Base-by-base conservation (phyloP, 2,329 filamentous ascomycete species). In the Xylariaceae sp. region DNA sequence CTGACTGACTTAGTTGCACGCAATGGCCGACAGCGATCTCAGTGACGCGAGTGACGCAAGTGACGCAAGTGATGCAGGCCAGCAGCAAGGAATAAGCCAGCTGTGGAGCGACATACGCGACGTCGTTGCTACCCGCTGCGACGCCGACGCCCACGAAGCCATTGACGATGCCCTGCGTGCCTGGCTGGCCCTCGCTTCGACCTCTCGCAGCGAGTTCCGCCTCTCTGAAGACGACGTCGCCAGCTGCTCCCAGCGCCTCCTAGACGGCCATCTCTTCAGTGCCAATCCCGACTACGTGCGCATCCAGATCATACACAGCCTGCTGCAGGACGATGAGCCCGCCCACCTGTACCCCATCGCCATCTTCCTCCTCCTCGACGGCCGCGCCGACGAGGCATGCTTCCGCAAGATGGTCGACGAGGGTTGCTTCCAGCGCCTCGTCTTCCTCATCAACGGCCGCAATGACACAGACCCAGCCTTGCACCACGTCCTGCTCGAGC, bases 351-450 rank as follows among this genome's bases (percentile, higher is more conserved):
- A 95, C 67, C 78, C 90, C 52, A 89, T 95, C 52, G 81, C 86
- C 19, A 90, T 86, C 54, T 85, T 96, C 61, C 78, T 99, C 32
- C 81, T 97, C 18, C 86, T 92, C 61, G 91, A 97, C 68, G 94
- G 92, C 39, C 85, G 86, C 52, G 74, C 80, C 39, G 82, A 92
- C 66, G 90, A 95, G 63, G 70, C 75, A 22, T 86, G 86, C 1
- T 95, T 96, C 64, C 84, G 87, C 59, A 82, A 87, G 73, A 95
- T 99, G 90, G 87, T 94, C 59, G 76, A 81, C 18, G 90, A 95
- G 66, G 85, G 87, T 14, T 89, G 86, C 56, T 99, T 99, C 66
- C 77, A 85, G 33, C 81, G 91, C 31, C 74, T 99, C 39, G 74
- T 97, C 31, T 89, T 95, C 55, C 74, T 99, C 57, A 85, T 97